Evolutionary conservation across 371 early-diverging fungal genomes (phyloP).

Genomic region (Mucor racemosus): DNA sequence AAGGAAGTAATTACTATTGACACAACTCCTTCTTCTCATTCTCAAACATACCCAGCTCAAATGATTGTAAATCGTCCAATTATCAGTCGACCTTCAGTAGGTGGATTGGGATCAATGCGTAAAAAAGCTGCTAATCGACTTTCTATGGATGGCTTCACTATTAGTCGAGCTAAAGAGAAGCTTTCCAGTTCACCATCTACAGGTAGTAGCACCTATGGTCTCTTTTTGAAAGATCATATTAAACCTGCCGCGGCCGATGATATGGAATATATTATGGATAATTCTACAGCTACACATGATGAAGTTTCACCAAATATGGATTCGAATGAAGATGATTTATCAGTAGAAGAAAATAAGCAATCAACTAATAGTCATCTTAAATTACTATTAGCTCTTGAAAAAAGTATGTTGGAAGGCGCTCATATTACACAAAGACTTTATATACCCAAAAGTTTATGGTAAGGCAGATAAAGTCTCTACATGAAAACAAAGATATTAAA

Average conservation of each 20-base stretch:
- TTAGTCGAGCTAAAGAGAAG: conserved; percentile 22
- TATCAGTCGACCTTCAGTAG: conserved; percentile 15
- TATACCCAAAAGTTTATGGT: conserved; percentile 67
- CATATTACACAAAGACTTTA: conserved; percentile 58
- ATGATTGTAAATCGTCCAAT: conserved; percentile 18
- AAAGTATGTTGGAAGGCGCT: conserved; percentile 57
- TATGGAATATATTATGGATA: conserved; percentile 5
- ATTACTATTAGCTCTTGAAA: conserved; percentile 48
- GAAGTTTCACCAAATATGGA: not conserved
- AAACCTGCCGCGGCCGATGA: not conserved
- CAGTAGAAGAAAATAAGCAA: not conserved
- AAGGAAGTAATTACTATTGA: not conserved
- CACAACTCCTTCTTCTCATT: not conserved
- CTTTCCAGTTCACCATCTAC: not conserved
- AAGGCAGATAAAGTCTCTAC: not conserved
- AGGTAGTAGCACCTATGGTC: conserved; percentile 10
- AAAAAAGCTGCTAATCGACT: conserved; percentile 37
- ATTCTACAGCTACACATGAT: not conserved
- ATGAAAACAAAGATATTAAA: not conserved
- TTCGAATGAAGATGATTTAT: not conserved
- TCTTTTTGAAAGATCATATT: conserved; percentile 24
- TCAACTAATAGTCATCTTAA: conserved; percentile 16
- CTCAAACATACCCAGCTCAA: conserved; percentile 5
- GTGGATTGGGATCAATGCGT: conserved; percentile 38
- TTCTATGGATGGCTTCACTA: conserved; percentile 39